These are phyloP conservation scores for Helotiales sp. DNA, from an alignment of 2,329 filamentous ascomycete species.

Conservation along the genomic window DNA sequence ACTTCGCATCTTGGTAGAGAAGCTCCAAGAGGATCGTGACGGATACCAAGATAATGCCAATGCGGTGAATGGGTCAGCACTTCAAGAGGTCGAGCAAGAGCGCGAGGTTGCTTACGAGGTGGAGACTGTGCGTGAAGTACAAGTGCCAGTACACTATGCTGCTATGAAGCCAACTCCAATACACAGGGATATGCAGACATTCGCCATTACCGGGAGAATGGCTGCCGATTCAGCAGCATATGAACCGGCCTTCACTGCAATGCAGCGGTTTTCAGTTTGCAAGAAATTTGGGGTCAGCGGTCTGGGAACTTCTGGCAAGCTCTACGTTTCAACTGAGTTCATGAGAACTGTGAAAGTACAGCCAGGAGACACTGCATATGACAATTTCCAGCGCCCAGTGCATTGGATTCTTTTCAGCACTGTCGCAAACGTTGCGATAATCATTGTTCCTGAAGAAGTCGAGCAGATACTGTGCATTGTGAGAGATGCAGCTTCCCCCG, in stretches of 20 bases:
- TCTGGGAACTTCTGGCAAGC: constrained; percentile 33
- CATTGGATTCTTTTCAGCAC: constrained; percentile 66
- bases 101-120: constrained; percentile 53
- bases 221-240: constrained; percentile 46
- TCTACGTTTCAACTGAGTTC: constrained; percentile 55
- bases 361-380: constrained; percentile 43
- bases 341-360: constrained; percentile 48
- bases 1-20: constrained; percentile 38
- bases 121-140: constrained; percentile 52
- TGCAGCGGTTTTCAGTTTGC: constrained; percentile 48
- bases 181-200: constrained; percentile 52
- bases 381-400: constrained; percentile 54
- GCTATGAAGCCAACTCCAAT: constrained; percentile 52
- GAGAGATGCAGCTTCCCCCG: constrained; percentile 16
- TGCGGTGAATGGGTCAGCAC: constrained; percentile 52
- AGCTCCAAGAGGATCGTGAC: constrained; percentile 45
- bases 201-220: constrained; percentile 52
- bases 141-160: constrained; percentile 47
- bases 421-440: constrained; percentile 52
- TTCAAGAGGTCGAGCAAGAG: constrained; percentile 60
- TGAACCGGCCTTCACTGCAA: constrained; percentile 48
- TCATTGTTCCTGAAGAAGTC: constrained; percentile 68
- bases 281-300: constrained; percentile 42
- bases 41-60: constrained; percentile 51
- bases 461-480: constrained; percentile 58